These are phyloP conservation scores for Sutorius eximius DNA, from an alignment of 1,284 basidiomycete species.

Conservation along the genomic window DNA sequence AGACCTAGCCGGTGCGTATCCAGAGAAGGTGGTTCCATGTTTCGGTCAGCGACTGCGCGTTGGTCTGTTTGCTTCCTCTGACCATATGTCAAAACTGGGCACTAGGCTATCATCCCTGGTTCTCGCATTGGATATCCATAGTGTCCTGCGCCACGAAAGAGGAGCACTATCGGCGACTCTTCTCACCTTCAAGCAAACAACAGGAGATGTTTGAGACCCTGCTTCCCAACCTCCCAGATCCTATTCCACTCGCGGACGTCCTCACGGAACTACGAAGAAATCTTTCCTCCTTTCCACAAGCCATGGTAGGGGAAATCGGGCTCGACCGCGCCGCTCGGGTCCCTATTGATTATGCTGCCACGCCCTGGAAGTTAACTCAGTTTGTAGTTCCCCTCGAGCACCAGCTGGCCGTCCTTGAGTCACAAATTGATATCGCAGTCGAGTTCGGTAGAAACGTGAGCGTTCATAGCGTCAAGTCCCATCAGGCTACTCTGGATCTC, in stretches of 20 bases:
- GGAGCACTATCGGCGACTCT: conserved; percentile 65
- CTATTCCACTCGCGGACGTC: conserved; percentile 52
- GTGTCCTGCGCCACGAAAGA: conserved; percentile 46
- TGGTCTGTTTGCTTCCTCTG: conserved; percentile 8
- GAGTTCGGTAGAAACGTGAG: conserved; percentile 70
- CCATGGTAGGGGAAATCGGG: conserved; percentile 84
- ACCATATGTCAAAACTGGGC: conserved; percentile 7
- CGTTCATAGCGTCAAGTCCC: conserved; percentile 77
- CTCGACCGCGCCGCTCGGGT: conserved; percentile 74
- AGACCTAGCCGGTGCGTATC: conserved; percentile 55
- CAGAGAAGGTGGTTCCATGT: conserved; percentile 69
- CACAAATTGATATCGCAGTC: conserved; percentile 75
- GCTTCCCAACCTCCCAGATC: conserved; percentile 61
- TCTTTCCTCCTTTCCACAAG: conserved; percentile 56
- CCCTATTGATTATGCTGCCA: conserved; percentile 50
- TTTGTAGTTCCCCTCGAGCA: conserved; percentile 74
- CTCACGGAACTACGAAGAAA: conserved; percentile 54
- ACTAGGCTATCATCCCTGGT: conserved; percentile 84
- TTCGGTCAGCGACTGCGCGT: conserved; percentile 55
- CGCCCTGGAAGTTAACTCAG: conserved; percentile 55
- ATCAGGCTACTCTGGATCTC: conserved; percentile 61
- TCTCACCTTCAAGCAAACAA: conserved; percentile 42
- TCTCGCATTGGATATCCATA: conserved; percentile 66
- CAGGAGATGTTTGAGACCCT: conserved; percentile 50
- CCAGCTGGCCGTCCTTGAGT: conserved; percentile 69